Percentiles rank a stretch among this genome's conserved stretches.
phyloP scores from a whole-genome alignment of 768 basidiomycete genomes.

The Tulasnella sp. region DNA sequence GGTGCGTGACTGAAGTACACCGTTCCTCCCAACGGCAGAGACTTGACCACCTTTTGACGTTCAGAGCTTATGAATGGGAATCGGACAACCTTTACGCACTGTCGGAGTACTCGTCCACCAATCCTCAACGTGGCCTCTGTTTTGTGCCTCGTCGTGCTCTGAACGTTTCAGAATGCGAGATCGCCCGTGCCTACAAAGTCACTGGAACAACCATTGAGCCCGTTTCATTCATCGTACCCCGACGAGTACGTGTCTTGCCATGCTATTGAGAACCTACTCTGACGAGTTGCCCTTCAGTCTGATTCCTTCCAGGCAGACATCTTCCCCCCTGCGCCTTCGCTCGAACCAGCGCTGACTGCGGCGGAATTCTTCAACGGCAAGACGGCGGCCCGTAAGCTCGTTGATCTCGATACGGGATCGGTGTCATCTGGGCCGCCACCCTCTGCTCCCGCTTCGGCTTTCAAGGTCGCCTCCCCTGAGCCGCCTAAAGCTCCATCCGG shows the following conservation, averaged over 20 bases:
- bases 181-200: slow-evolving; percentile 89
- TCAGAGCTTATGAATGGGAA: slow-evolving; percentile 80
- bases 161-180: slow-evolving; percentile 85
- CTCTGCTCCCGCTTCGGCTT: slow-evolving; percentile 21
- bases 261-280: neutral
- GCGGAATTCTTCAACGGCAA: slow-evolving; percentile 85
- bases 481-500: slow-evolving; percentile 8
- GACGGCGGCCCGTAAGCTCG: slow-evolving; percentile 59
- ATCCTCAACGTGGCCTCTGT: slow-evolving; percentile 94
- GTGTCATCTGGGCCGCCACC: slow-evolving; percentile 22
- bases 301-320: slow-evolving; percentile 97
- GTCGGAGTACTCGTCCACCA: slow-evolving; percentile 76
- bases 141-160: slow-evolving; percentile 90
- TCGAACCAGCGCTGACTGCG: slow-evolving; percentile 67
- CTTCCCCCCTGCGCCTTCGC: slow-evolving; percentile 81
- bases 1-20: slow-evolving; percentile 24
- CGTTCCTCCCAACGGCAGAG: neutral
- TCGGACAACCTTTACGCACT: slow-evolving; percentile 65
- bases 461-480: slow-evolving; percentile 20
- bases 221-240: slow-evolving; percentile 89
- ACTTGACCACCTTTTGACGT: neutral
- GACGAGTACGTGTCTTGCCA: slow-evolving; percentile 46
- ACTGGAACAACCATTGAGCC: slow-evolving; percentile 66
- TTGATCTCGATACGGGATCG: slow-evolving; percentile 63
- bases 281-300: slow-evolving; percentile 36